These are phyloP conservation scores for Suhomyces tanzawaensis DNA, from an alignment of 805 yeast genomes.

Conservation along the genomic window DNA sequence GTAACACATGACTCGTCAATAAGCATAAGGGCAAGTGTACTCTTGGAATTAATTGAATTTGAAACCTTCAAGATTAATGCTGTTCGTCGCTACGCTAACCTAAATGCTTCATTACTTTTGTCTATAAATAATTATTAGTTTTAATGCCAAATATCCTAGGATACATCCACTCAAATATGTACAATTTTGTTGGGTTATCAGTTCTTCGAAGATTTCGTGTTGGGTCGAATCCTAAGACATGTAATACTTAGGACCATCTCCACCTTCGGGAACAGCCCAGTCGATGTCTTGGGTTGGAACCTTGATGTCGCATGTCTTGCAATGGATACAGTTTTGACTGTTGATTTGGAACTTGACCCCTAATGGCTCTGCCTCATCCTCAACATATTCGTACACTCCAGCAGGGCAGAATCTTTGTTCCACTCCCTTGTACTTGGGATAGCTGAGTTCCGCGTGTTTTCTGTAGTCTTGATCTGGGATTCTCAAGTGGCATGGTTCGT, in stretches of 20 bases:
- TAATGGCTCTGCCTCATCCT: constrained; percentile 52
- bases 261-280: constrained; percentile 99
- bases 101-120: no score
- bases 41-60: no score
- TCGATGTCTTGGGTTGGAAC: constrained; percentile 91
- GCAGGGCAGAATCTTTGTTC: constrained; percentile 97
- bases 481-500: constrained; percentile 85
- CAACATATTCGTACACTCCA: constrained; percentile 93
- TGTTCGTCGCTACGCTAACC: no score
- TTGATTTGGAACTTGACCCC: constrained; percentile 91
- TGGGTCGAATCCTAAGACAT: no score
- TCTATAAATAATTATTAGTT: no score
- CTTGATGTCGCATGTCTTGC: constrained; percentile 97
- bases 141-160: no score
- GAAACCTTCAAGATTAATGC: no score
- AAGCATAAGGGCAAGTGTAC: no score
- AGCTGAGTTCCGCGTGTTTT: constrained; percentile 66
- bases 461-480: constrained; percentile 56
- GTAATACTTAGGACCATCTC: constrained; percentile 96
- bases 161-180: no score
- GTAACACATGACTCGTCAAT: no score
- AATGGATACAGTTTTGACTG: constrained; percentile 96
- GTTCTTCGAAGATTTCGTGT: no score
- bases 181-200: no score
- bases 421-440: constrained; percentile 78